These are phyloP conservation scores for Penicillium sp. DNA, from an alignment of 2,329 filamentous ascomycete species.

Conservation along the genomic window DNA sequence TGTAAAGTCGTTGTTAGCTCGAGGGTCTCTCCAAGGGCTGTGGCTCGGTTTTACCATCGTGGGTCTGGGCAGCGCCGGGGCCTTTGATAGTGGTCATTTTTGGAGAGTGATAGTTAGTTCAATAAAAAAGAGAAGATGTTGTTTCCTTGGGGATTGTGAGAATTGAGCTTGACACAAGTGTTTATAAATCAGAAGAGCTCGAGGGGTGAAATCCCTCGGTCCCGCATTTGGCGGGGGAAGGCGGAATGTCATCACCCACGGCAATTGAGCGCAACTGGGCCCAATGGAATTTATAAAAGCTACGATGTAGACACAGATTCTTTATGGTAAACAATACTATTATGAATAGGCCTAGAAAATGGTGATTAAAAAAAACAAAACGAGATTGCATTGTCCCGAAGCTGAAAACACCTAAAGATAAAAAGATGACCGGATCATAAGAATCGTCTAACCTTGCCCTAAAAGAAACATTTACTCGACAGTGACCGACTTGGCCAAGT, in stretches of 20 bases:
- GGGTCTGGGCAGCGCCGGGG: conserved; percentile 56
- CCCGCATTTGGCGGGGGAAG: conserved; percentile 19
- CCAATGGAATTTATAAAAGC: neutral
- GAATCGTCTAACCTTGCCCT: conserved; percentile 21
- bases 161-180: conserved; percentile 1
- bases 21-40: neutral
- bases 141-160: neutral
- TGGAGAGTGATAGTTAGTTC: neutral
- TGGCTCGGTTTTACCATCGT: conserved; percentile 52
- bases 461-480: conserved; percentile 69
- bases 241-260: conserved; percentile 16
- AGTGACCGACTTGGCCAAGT: conserved; percentile 97
- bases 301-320: neutral
- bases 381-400: conserved; percentile 21
- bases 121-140: neutral
- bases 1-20: conserved; percentile 9
- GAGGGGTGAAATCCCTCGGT: conserved; percentile 15
- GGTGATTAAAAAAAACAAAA: conserved; percentile 2
- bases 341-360: neutral
- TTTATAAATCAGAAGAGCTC: conserved; percentile 3
- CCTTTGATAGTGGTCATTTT: conserved; percentile 60
- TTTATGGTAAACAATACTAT: neutral
- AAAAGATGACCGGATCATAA: conserved; percentile 22
- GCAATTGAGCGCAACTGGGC: conserved; percentile 2
- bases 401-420: conserved; percentile 26